Conservation (phyloP, 441 rosid genomes). For the Theobroma grandiflorum region DNA sequence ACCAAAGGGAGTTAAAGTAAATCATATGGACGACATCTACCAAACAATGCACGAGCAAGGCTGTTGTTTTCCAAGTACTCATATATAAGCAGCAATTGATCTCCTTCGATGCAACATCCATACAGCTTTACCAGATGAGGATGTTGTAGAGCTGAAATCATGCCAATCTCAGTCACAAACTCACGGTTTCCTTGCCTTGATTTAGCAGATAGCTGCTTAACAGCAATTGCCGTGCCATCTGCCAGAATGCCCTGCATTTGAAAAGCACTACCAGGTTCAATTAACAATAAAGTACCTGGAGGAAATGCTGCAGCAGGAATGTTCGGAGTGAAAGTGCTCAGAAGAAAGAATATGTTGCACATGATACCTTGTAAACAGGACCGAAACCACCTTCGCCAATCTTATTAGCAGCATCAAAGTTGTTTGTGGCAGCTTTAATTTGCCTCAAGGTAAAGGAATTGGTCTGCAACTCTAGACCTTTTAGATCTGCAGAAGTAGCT, state of each 20-base stretch:
- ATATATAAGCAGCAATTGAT: slow-evolving; percentile 52
- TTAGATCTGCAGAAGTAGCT: not conserved
- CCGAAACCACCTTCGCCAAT: not conserved
- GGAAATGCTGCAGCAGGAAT: not conserved
- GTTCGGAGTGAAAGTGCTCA: not conserved
- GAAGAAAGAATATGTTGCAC: not conserved
- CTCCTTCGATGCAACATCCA: slow-evolving; percentile 57
- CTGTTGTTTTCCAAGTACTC: slow-evolving; percentile 65
- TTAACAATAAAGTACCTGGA: not conserved
- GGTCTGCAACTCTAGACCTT: not conserved
- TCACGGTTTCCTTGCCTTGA: slow-evolving; percentile 77
- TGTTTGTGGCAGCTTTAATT: slow-evolving; percentile 39
- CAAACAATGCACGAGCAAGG: slow-evolving; percentile 56
- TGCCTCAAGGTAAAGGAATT: slow-evolving; percentile 26
- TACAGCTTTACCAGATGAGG: slow-evolving; percentile 58
- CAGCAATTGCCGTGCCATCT: slow-evolving; percentile 67
- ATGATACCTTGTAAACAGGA: not conserved
- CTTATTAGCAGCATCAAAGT: too few species aligned
- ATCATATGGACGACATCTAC: slow-evolving; percentile 27
- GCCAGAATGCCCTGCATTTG: slow-evolving; percentile 52
- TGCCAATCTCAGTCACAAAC: slow-evolving; percentile 71
- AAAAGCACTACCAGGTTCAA: not conserved
- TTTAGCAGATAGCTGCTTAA: slow-evolving; percentile 73
- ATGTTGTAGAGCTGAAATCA: slow-evolving; percentile 66
- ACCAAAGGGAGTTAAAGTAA: not conserved